phyloP scores from a whole-genome alignment of 1,139 yeast genomes.

The Yamadazyma blattariae region DNA sequence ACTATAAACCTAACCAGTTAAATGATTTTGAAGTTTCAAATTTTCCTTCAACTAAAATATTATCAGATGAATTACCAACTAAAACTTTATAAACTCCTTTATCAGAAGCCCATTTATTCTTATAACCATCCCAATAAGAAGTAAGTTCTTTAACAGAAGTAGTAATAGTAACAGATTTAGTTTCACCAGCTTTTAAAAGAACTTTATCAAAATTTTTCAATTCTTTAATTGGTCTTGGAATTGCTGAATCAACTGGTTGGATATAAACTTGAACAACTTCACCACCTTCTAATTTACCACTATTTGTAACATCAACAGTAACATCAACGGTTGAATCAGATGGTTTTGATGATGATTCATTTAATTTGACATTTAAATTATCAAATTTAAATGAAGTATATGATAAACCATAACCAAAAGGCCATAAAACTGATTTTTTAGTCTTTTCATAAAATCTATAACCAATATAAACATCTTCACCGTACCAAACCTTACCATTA shows the following conservation, averaged over 20 bases:
- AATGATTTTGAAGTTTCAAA: slow-evolving; percentile 28
- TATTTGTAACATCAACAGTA: slow-evolving; percentile 40
- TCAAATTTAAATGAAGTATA: slow-evolving; percentile 44
- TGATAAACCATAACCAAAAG: slow-evolving; percentile 62
- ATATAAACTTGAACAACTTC: slow-evolving; percentile 50
- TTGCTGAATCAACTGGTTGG: slow-evolving; percentile 33
- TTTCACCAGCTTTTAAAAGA: slow-evolving; percentile 37
- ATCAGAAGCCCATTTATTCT: slow-evolving; percentile 50
- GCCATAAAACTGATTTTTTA: slow-evolving; percentile 45
- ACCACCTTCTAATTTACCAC: slow-evolving; percentile 38
- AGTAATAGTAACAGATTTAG: slow-evolving; percentile 30
- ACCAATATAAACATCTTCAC: slow-evolving; percentile 58
- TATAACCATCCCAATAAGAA: slow-evolving; percentile 52
- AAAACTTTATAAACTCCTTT: slow-evolving; percentile 46
- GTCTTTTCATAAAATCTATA: slow-evolving; percentile 56
- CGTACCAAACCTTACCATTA: slow-evolving; percentile 54
- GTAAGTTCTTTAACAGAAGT: slow-evolving; percentile 48
- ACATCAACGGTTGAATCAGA: slow-evolving; percentile 14
- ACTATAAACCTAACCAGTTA: slow-evolving; percentile 21
- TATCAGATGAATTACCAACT: slow-evolving; percentile 39
- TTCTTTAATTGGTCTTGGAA: slow-evolving; percentile 55
- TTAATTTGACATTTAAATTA: slow-evolving; percentile 14
- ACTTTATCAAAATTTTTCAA: slow-evolving; percentile 55
- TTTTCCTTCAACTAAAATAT: slow-evolving; percentile 24
- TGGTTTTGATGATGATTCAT: too few relatives aligned